Conservation (phyloP, 352 stramenopile species). For the Phytopythium cucurbitacearum region DNA sequence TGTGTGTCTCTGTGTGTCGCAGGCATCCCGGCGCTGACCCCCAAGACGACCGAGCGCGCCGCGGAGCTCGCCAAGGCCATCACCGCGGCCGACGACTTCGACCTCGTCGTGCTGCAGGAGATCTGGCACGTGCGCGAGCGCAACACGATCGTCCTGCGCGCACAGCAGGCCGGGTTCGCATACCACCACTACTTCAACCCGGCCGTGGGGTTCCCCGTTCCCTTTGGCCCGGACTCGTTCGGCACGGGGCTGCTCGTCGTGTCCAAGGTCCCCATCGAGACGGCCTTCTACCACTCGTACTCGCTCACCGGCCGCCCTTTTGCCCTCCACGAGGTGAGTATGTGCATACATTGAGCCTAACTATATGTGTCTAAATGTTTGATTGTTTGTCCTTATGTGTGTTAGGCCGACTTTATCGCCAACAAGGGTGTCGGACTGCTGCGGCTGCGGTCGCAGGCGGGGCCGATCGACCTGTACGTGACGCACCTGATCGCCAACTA, state of each 20-base stretch:
- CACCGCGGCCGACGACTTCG: constrained; percentile 33
- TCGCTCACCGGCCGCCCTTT: constrained; percentile 73
- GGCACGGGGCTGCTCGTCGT: constrained; percentile 73
- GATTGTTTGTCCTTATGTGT: background rate
- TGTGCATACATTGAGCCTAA: background rate
- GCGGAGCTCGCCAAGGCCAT: constrained; percentile 65
- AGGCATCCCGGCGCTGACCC: constrained; percentile 58
- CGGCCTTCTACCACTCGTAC: constrained; percentile 71
- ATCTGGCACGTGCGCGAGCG: constrained; percentile 81
- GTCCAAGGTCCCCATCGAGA: constrained; percentile 62
- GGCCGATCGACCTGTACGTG: constrained; percentile 71
- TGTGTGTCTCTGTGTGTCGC: constrained; percentile 1
- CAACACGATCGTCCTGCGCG: constrained; percentile 61
- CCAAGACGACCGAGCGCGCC: constrained; percentile 63
- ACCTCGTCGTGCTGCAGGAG: constrained; percentile 82
- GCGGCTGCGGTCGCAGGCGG: constrained; percentile 50
- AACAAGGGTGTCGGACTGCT: constrained; percentile 76
- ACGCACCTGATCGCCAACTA: constrained; percentile 81
- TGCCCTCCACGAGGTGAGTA: constrained; percentile 50
- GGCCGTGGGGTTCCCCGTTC: constrained; percentile 70
- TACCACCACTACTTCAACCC: constrained; percentile 87
- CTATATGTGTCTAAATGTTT: background rate
- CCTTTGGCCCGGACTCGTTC: constrained; percentile 65
- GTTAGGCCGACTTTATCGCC: constrained; percentile 60
- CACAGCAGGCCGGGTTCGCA: constrained; percentile 48